Conservation (phyloP, 345 rosid genomes). For the thale cress (Arabidopsis thaliana) region TAIR10.1 NC_003074.8:23341501-23342000, state of each 20-base stretch:
- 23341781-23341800: slow-evolving; percentile 17
- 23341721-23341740: slow-evolving; percentile 20
- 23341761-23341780: slow-evolving; percentile 23
- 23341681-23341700: slow-evolving; percentile 42
- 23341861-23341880: slow-evolving; percentile 39
- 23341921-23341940: background rate
- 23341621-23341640: background rate
- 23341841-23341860: slow-evolving; percentile 34
- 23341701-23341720: slow-evolving; percentile 45
- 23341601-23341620: background rate
- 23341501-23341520: slow-evolving; percentile 31
- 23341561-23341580: slow-evolving; percentile 12
- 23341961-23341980: background rate
- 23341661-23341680: slow-evolving; percentile 35
- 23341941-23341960: background rate
- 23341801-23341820: background rate
- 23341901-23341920: background rate
- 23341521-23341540: slow-evolving; percentile 36
- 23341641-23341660: background rate
- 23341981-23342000: slow-evolving; percentile 1
- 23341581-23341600: slow-evolving; percentile 35
- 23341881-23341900: slow-evolving; percentile 18
- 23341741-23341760: background rate
- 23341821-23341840: slow-evolving; percentile 26
- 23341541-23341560: slow-evolving; percentile 1